Conservation (phyloP, 2,329 filamentous ascomycete genomes). For the Hypoxylon sp. region DNA sequence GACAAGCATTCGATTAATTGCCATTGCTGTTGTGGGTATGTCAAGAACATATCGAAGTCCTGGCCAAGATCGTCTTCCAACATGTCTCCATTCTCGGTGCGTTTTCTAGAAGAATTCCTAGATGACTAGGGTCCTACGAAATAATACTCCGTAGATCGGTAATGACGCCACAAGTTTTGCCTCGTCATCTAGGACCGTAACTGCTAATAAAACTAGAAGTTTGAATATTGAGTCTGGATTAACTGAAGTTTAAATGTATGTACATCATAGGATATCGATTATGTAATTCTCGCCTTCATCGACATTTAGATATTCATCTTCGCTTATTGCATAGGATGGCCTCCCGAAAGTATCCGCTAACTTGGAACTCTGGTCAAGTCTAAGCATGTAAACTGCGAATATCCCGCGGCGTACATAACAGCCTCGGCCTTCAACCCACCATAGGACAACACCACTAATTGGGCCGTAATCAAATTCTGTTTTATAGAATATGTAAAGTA, state of each 20-base stretch:
- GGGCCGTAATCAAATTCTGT: neutral
- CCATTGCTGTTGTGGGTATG: too few species aligned
- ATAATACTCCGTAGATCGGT: too few species aligned
- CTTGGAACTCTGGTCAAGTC: neutral
- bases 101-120: too few species aligned
- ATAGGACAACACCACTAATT: neutral
- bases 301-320: neutral
- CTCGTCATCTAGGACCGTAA: too few species aligned
- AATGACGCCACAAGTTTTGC: too few species aligned
- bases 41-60: too few species aligned
- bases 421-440: neutral
- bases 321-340: neutral
- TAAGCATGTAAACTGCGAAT: neutral
- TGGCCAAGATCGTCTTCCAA: too few species aligned
- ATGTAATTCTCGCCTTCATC: neutral
- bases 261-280: neutral
- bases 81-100: too few species aligned
- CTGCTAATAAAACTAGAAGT: too few species aligned
- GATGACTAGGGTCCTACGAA: too few species aligned
- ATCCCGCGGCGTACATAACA: neutral
- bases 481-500: neutral
- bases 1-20: neutral
- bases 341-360: neutral
- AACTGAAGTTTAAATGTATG: neutral
- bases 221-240: too few species aligned